Evolutionary conservation across 495 filamentous ascomycete species (phyloP), one percentile per base, ranked within the genome.

Genomic region (Amphirosellinia nigrospora): DNA sequence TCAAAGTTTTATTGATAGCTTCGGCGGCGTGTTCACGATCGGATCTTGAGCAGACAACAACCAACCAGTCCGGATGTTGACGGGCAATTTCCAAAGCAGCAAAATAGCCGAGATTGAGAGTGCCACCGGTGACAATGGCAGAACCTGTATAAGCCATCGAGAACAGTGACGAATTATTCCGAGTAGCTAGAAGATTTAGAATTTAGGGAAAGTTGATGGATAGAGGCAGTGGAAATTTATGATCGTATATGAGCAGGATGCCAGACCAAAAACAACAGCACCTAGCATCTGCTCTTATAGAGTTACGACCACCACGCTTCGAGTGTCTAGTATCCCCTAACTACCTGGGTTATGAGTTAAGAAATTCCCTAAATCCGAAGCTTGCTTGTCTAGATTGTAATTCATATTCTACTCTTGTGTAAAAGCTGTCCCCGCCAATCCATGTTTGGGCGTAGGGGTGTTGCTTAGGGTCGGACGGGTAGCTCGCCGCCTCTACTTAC

Each of bases 111-210:
- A 86, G 75, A 50, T 84, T 83, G 30, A 83, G 71, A 30, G 84
- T 78, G 13, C 82, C 84, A 8, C 85, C 85, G 4, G 85, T 87
- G 34, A 86, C 76, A 10, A 86, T 78, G 7, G 83, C 83, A 0
- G 79, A 85, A 76, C 26, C 84, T 80, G 52, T 65, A 56, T 70
- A 72, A 45, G 70, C 9, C 70, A 72, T 73, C 15, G 34, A 3
- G 26, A 23, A 26, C 21, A 19, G 30, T 58, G 7, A n/a, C 1
- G 21, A 30, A 13, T 6, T 36, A 58, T 7, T 7, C 30, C 16
- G 4, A 58, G 0, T 58, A 36, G 11, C 8, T 8, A 21, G 15
- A 46, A 46, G 5, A n/a, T 16, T 0, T 19, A 56, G 5, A 13
- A 1, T 2, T 13, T 6, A n/a, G 7, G 8, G 36, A 26, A 10